phyloP scores from a whole-genome alignment of 2,329 filamentous ascomycete genomes.

The Pseudogymnoascus sp. region DNA sequence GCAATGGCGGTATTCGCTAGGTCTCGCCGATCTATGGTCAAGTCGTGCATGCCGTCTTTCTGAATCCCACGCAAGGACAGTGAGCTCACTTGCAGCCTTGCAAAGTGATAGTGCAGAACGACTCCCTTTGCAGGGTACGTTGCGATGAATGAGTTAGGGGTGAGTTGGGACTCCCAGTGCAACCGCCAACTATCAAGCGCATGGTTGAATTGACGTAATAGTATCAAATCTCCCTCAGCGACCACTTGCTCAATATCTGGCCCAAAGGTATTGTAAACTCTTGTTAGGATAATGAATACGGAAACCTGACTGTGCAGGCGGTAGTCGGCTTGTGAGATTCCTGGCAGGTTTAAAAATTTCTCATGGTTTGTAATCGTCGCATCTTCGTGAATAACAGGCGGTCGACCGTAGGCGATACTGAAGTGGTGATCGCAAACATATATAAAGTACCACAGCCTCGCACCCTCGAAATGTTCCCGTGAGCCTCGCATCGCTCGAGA shows the following conservation, averaged over 20 bases:
- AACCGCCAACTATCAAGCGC: slow-evolving; percentile 32
- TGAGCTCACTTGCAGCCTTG: slow-evolving; percentile 34
- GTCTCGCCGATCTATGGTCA: slow-evolving; percentile 18
- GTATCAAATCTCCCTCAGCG: slow-evolving; percentile 32
- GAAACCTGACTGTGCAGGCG: slow-evolving; percentile 53
- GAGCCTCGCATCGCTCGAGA: slow-evolving; percentile 42
- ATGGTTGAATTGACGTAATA: slow-evolving; percentile 31
- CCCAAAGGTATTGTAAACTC: slow-evolving; percentile 51
- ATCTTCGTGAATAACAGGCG: slow-evolving; percentile 53
- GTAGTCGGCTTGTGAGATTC: slow-evolving; percentile 46
- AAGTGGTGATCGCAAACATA: slow-evolving; percentile 63
- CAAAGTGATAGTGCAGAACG: slow-evolving; percentile 28
- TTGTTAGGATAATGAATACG: slow-evolving; percentile 53
- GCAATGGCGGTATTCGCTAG: slow-evolving; percentile 19
- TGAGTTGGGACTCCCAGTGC: slow-evolving; percentile 30
- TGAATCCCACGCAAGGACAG: slow-evolving; percentile 23
- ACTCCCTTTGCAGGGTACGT: slow-evolving; percentile 25
- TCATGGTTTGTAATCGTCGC: slow-evolving; percentile 50
- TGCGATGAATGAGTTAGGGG: slow-evolving; percentile 18
- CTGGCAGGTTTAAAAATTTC: slow-evolving; percentile 42
- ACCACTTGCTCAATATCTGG: slow-evolving; percentile 45
- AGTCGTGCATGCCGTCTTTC: neutral
- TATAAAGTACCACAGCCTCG: slow-evolving; percentile 55
- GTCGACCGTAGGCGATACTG: slow-evolving; percentile 56
- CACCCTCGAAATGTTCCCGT: slow-evolving; percentile 44